Evolutionary conservation across 768 basidiomycete species (phyloP).

Genomic region (Auricularia sp.): DNA sequence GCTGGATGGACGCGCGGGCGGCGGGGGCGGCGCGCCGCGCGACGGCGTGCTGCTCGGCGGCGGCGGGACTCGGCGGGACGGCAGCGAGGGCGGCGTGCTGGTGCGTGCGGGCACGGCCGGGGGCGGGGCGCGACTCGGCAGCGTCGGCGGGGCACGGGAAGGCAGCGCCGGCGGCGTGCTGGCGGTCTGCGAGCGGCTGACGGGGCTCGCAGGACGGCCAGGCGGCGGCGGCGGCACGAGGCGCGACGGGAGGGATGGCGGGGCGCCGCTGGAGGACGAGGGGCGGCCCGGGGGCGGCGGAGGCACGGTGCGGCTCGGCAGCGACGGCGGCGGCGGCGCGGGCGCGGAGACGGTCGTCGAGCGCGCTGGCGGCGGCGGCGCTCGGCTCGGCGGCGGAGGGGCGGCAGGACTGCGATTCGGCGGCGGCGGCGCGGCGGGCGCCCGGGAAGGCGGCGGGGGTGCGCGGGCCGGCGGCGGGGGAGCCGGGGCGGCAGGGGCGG

Average conservation of each 20-base stretch:
- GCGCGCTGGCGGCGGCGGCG: constrained; percentile 33
- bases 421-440: constrained; percentile 15
- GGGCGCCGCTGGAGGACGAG: constrained; percentile 9
- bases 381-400: constrained; percentile 12
- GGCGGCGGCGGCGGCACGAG: constrained; percentile 15
- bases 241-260: background rate
- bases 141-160: constrained; percentile 13
- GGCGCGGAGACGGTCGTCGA: constrained; percentile 5
- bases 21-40: constrained; percentile 18
- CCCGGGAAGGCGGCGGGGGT: constrained; percentile 14
- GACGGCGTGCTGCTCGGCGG: constrained; percentile 4
- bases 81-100: constrained; percentile 3
- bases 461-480: constrained; percentile 20
- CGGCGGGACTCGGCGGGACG: constrained; percentile 4
- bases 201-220: constrained; percentile 3
- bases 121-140: constrained; percentile 11
- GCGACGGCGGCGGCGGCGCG: constrained; percentile 7
- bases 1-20: constrained; percentile 21
- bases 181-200: constrained; percentile 14
- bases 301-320: constrained; percentile 8
- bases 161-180: constrained; percentile 19
- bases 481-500: constrained; percentile 19
- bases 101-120: constrained; percentile 3
- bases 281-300: constrained; percentile 20
- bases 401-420: constrained; percentile 1